Evolutionary conservation across 2,329 filamentous ascomycete genomes (phyloP), one percentile per base, ranked within the genome.

Genomic region (Magnaporthiopsis poae): DNA sequence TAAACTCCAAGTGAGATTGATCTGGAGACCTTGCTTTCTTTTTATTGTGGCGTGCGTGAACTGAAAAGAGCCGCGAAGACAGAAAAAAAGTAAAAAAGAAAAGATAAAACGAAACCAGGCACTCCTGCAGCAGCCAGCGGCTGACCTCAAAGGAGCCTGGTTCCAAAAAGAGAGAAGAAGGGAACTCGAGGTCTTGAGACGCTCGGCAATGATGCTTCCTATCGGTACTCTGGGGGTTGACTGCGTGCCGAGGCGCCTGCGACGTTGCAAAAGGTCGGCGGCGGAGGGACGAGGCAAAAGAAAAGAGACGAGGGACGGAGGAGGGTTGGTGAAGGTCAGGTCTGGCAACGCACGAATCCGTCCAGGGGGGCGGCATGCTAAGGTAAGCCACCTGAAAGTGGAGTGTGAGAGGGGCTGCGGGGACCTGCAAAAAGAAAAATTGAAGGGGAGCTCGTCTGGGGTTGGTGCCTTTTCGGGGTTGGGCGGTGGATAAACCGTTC

Each of bases 61-160:
- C 46, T n/a, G 46, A 52, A n/a, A 52, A 52, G 46, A 52, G 46
- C 46, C 46, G 46, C 46, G 21, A 7, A 52, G 46, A 52, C 18
- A 52, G 15, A n/a, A 21, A 52, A 15, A 39, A 39, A 15, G 13
- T 18, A 52, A 36, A 12, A 36, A 52, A 27, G 27, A 27, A 27
- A 56, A 56, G 31, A 31, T 31, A 31, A 56, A 56, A 56, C 46
- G 46, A 25, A 56, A 56, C 46, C 46, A 71, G 71, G 72, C 74
- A 76, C 76, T 74, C 79, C 86, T 90, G 87, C 88, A 91, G 89
- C 89, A 91, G 89, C 85, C 85, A 81, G 89, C 89, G 91, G 88
- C 89, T 91, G 89, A 88, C 87, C 87, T 89, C 86, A 89, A 89
- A 89, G 87, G 86, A 88, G 85, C 39, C 33, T 39, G 35, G 62